phyloP scores from a whole-genome alignment of 768 basidiomycete genomes.

The Postia placenta region DNA sequence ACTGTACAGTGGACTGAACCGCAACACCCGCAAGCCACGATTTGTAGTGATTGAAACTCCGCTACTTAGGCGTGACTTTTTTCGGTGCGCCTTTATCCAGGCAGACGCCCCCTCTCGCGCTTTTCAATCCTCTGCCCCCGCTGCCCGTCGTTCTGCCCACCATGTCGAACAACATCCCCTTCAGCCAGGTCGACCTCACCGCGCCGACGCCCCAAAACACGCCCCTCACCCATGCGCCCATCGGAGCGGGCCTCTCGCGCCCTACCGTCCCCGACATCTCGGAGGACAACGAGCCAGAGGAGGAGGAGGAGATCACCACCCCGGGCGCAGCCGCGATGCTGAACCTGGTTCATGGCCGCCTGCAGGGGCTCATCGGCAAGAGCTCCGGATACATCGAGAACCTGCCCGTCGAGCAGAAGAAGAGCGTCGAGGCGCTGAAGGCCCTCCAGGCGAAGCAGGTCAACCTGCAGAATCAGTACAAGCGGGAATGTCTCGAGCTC shows the following conservation, averaged over 20 bases:
- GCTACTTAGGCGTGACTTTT: conserved; percentile 8
- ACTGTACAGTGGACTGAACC: neutral
- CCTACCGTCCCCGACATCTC: conserved; percentile 86
- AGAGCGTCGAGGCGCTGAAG: conserved; percentile 86
- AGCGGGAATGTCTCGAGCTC: conserved; percentile 89
- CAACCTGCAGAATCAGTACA: conserved; percentile 89
- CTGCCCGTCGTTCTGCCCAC: conserved; percentile 11
- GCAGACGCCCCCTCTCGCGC: neutral
- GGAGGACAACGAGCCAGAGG: conserved; percentile 72
- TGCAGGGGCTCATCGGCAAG: conserved; percentile 79
- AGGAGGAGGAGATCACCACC: conserved; percentile 42
- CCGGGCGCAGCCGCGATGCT: conserved; percentile 60
- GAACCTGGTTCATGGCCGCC: conserved; percentile 83
- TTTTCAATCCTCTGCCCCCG: conserved; percentile 19
- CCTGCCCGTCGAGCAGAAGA: conserved; percentile 74
- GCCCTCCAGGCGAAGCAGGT: conserved; percentile 91
- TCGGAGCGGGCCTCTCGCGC: conserved; percentile 72
- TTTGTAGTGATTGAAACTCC: conserved; percentile 8
- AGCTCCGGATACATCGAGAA: conserved; percentile 94
- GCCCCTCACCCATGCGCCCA: conserved; percentile 75
- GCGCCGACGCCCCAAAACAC: conserved; percentile 97
- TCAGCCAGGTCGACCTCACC: conserved; percentile 50
- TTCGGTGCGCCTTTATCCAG: conserved; percentile 5
- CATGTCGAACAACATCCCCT: conserved; percentile 71
- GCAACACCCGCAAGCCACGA: conserved; percentile 1